Conservation (phyloP, 2,329 filamentous ascomycete species). For the Fusarium sp. region DNA sequence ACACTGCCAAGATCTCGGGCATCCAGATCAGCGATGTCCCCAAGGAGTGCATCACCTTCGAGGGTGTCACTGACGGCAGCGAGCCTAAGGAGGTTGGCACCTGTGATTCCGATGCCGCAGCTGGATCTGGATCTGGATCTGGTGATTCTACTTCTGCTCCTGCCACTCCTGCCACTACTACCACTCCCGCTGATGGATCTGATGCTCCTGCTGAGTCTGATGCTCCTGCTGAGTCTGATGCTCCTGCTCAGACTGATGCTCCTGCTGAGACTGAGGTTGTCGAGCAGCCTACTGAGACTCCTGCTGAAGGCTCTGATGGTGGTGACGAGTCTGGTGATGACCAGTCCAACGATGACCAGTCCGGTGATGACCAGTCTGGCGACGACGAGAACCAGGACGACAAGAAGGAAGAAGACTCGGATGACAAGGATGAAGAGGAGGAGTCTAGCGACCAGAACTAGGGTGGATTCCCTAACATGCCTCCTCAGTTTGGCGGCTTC, state of each 20-base stretch:
- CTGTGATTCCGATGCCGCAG: conserved; percentile 23
- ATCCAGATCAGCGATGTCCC: conserved; percentile 36
- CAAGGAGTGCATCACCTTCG: conserved; percentile 39
- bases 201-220: conserved; percentile 8
- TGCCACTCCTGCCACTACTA: conserved; percentile 19
- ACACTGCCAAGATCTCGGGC: conserved; percentile 48
- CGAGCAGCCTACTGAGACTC: conserved; percentile 7
- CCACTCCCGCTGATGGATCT: conserved; percentile 1
- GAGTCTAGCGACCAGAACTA: background rate
- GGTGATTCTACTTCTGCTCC: conserved; percentile 13
- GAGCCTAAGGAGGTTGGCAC: conserved; percentile 45
- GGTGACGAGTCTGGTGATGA: conserved; percentile 4
- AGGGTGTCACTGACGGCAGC: conserved; percentile 45
- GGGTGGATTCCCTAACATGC: background rate
- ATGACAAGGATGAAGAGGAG: conserved; percentile 3
- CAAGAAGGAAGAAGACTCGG: no score
- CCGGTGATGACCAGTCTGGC: no score
- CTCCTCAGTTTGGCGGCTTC: conserved; percentile 13
- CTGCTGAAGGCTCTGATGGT: conserved; percentile 7
- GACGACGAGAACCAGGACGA: no score
- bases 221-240: background rate
- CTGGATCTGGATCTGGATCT: conserved; percentile 15
- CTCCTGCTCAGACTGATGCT: no score
- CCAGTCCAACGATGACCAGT: conserved; percentile 5
- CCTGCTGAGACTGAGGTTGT: conserved; percentile 8